Evolutionary conservation across 441 rosid genomes (phyloP).

Genomic region (Breynia disticha): DNA sequence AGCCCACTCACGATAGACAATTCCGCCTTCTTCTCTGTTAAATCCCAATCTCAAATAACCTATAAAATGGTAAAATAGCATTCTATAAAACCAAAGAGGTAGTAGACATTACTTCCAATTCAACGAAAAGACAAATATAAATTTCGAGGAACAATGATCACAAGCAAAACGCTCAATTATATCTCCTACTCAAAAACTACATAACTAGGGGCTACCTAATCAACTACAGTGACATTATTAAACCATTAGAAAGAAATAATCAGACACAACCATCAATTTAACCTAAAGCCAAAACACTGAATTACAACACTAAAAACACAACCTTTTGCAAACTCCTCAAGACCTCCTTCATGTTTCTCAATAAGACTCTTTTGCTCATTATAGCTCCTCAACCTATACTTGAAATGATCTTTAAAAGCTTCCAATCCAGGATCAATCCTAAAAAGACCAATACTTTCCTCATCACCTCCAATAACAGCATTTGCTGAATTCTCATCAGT

Average conservation of each 20-base stretch:
- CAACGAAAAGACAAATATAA: too few species aligned
- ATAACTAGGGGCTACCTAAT: too few species aligned
- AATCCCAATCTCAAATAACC: conserved; percentile 73
- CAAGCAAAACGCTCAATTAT: too few species aligned
- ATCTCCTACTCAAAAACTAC: too few species aligned
- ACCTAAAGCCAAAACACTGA: conserved; percentile 1
- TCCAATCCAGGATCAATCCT: conserved; percentile 40
- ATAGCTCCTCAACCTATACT: conserved; percentile 43
- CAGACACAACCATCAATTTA: neutral
- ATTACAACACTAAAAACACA: conserved; percentile 10
- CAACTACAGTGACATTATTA: too few species aligned
- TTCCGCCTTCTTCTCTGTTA: conserved; percentile 50
- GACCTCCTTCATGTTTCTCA: conserved; percentile 58
- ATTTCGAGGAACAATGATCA: too few species aligned
- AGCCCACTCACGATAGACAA: conserved; percentile 81
- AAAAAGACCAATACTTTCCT: conserved; percentile 40
- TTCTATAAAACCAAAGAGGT: neutral
- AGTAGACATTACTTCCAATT: neutral
- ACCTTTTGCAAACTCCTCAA: conserved; percentile 70
- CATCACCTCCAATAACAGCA: conserved; percentile 27
- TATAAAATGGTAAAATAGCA: conserved; percentile 20
- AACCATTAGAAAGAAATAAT: neutral
- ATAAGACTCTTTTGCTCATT: conserved; percentile 44
- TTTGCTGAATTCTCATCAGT: conserved; percentile 34
- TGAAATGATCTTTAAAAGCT: conserved; percentile 59